Conservation (phyloP, 805 yeast genomes). For the Schwanniomyces polymorphus region DNA sequence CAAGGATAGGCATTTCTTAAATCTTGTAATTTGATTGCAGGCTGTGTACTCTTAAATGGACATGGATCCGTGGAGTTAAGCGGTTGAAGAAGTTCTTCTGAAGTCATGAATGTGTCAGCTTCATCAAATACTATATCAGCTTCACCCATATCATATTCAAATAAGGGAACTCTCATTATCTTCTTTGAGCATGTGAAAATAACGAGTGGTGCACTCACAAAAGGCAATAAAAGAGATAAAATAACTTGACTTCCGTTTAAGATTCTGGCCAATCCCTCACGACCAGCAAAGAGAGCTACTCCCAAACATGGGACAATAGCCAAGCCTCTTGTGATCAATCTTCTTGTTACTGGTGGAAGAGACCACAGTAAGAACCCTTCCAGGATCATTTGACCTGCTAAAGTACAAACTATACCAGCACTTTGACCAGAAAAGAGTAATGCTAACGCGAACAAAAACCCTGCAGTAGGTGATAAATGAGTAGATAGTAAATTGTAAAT, state of each 20-base stretch:
- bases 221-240: constrained; percentile 75
- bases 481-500: constrained; percentile 69
- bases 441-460: constrained; percentile 85
- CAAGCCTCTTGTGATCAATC: constrained; percentile 76
- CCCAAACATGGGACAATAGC: constrained; percentile 84
- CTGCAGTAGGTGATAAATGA: constrained; percentile 83
- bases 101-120: background rate
- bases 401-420: constrained; percentile 91
- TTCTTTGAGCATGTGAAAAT: constrained; percentile 72
- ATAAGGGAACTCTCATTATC: constrained; percentile 59
- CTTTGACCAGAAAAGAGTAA: constrained; percentile 89
- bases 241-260: constrained; percentile 84
- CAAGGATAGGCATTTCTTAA: constrained; percentile 43
- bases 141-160: constrained; percentile 30
- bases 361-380: constrained; percentile 86
- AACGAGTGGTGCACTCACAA: constrained; percentile 85
- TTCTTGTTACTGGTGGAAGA: constrained; percentile 76
- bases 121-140: constrained; percentile 17
- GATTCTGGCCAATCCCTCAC: constrained; percentile 75
- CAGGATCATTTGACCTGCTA: constrained; percentile 91
- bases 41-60: constrained; percentile 26
- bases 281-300: constrained; percentile 71
- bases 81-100: background rate
- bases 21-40: constrained; percentile 41
- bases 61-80: background rate